phyloP scores from a whole-genome alignment of 208 protist species.

The Acanthamoeba healyi region DNA sequence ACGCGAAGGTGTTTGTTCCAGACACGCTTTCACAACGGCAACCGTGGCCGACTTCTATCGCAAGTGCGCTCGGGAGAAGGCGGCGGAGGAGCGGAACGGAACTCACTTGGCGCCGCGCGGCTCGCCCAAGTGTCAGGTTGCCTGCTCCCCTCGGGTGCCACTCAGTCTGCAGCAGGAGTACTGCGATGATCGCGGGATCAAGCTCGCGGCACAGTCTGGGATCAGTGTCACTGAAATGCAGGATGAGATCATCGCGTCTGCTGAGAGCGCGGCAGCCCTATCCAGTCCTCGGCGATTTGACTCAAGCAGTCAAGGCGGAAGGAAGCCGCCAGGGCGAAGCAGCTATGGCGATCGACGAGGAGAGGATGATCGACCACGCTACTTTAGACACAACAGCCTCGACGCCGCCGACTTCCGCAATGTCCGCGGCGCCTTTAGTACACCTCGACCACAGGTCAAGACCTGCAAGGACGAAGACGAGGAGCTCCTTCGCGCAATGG shows the following conservation, averaged over 20 bases:
- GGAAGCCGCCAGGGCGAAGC: neutral
- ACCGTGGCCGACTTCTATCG: neutral
- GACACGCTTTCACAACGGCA: neutral
- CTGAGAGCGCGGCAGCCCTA: neutral
- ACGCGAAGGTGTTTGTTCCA: neutral
- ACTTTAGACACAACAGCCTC: neutral
- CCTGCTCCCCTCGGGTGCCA: neutral
- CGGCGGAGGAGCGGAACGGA: neutral
- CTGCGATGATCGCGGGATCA: neutral
- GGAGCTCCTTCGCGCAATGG: neutral
- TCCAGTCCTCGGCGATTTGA: neutral
- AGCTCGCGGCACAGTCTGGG: neutral
- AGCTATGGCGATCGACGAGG: neutral
- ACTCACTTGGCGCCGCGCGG: neutral
- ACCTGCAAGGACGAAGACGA: neutral
- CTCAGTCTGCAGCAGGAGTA: neutral
- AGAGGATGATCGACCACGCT: neutral
- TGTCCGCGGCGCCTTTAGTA: neutral
- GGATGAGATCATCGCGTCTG: neutral
- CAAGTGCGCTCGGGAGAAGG: neutral
- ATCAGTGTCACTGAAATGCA: neutral
- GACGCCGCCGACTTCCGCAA: neutral
- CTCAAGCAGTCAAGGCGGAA: neutral
- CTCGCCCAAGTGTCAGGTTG: neutral
- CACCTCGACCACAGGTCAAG: neutral